Evolutionary conservation across 2,329 filamentous ascomycete genomes (phyloP), one percentile per base, ranked within the genome.

Genomic region (Colletotrichum falcatum): DNA sequence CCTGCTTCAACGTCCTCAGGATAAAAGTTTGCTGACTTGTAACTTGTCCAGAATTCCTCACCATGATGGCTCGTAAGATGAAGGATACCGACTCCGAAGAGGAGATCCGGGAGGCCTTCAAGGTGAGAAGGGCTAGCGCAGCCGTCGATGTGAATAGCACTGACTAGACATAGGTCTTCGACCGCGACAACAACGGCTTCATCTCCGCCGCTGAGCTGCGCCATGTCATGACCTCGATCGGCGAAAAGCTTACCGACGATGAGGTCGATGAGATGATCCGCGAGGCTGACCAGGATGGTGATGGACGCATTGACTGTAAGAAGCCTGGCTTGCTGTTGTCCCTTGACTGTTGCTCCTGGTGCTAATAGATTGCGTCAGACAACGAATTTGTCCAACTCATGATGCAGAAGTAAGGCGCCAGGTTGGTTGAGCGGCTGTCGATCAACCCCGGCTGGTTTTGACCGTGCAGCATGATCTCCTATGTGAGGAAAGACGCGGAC

Each of bases 11-110:
- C 16, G 12, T 30, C 11, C 26, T 4, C 35, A 18, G 28, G 11
- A 28, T 8, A 14, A 28, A 46, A 51, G 20, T 49, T 66, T 65
- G 74, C 78, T 82, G 72, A 81, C 76, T 35, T n/a, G 28, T n/a
- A 9, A 72, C 35, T 63, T 74, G 37, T 46, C 28, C n/a, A 95
- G 93, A 96, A 80, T 96, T 96, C 83, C 86, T 96, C 72, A 96
- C 93, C 74, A 96, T 96, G 93, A 96, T 96, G 93, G 93, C 93
- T 71, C 90, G 93, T 79, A 96, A 96, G 86, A 96, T 96, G 93
- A 95, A 95, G 87, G 93, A 95, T 78, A 96, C 93, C 76, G 93
- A 96, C 80, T 95, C 93, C 59, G 93, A 96, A 83, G 93, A 96
- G 84, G 93, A 96, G 82, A 96, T 96, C 76, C 90, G 93, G 77